Evolutionary conservation across 768 basidiomycete species (phyloP), one percentile per base, ranked within the genome.

Genomic region (Kwoniella heveanensis): DNA sequence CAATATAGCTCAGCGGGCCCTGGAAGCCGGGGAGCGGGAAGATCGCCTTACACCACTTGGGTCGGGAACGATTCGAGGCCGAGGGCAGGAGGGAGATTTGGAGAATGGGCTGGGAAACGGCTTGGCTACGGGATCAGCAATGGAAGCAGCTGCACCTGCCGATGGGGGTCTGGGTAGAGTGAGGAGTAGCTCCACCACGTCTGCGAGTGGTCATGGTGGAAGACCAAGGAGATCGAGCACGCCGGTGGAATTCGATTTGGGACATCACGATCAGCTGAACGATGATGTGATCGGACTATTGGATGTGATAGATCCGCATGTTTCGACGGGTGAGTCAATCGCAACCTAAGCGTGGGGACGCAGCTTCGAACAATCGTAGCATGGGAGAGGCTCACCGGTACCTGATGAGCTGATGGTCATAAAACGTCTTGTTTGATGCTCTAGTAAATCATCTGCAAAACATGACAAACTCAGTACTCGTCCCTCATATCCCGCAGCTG

Each of bases 281-380:
- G 88, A 91, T 71, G 88, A 90, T 69, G 85, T 91, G 51, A 89
- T 92, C 5, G 90, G 91, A 65, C 87, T 91, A 76, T 80, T 92
- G 68, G 90, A 92, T 79, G 88, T 86, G 54, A 51, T 74, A 88
- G 90, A 92, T 74, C 86, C 88, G 1, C 85, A 89, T 70, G 85
- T 92, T 46, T 84, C 88, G 17, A 88, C 88, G 2, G 72, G 75
- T 77, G 29, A 60, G 69, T 67, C n/a, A n/a, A n/a, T n/a, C n/a
- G n/a, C n/a, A n/a, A n/a, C n/a, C n/a, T n/a, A n/a, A n/a, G n/a
- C n/a, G n/a, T n/a, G n/a, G n/a, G n/a, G n/a, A n/a, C n/a, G n/a
- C n/a, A n/a, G n/a, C n/a, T n/a, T n/a, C n/a, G n/a, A n/a, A n/a
- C n/a, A n/a, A n/a, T n/a, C n/a, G n/a, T n/a, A n/a, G n/a, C n/a